Evolutionary conservation across 148 eudicot species (phyloP).

Genomic region (Polygonum aviculare): DNA sequence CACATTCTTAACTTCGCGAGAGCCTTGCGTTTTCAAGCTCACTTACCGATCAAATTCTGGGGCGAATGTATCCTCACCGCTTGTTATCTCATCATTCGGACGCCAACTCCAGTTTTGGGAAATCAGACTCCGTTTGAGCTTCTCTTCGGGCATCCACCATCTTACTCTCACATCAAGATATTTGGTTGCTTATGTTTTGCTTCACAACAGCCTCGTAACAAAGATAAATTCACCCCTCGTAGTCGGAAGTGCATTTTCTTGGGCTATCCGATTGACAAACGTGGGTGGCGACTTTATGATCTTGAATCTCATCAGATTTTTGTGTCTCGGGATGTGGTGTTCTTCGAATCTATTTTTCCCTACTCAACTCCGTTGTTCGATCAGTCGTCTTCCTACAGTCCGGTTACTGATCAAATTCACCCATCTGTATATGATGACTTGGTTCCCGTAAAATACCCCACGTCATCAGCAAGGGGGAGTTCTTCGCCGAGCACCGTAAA

Average conservation of each 20-base stretch:
- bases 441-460: no score
- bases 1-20: conserved; percentile 2
- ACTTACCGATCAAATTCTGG: not conserved
- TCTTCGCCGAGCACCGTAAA: no score
- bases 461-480: no score
- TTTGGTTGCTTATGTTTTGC: not conserved
- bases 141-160: not conserved
- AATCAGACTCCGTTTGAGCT: not conserved
- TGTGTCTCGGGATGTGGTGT: no score
- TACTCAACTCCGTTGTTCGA: no score
- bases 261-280: not conserved
- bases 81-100: not conserved
- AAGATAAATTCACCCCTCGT: not conserved
- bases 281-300: not conserved
- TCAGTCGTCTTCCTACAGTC: no score
- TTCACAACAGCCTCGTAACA: not conserved
- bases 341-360: no score
- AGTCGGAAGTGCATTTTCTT: not conserved
- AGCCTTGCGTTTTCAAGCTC: conserved; percentile 8
- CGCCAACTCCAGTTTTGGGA: not conserved
- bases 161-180: not conserved
- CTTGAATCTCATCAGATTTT: no score
- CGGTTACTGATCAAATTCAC: no score
- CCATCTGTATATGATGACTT: no score
- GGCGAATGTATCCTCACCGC: not conserved